Conservation (phyloP, 2,329 filamentous ascomycete species). For the Chrysosporium keratinophilum region DNA sequence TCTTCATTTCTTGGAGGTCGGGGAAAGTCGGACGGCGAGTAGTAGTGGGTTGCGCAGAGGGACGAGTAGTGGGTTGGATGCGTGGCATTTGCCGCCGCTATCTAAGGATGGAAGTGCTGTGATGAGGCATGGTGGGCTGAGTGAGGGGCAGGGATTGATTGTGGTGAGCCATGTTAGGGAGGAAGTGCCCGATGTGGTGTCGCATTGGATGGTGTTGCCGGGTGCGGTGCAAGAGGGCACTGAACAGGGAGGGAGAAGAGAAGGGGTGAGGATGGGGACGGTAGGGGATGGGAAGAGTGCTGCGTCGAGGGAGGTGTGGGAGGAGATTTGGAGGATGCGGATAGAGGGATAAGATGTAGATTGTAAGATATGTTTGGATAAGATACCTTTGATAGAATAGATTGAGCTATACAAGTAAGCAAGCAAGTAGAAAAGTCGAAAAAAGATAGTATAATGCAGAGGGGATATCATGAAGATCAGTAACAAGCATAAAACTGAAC, state of each 20-base stretch:
- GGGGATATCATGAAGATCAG: too few species aligned
- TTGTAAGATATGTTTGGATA: too few species aligned
- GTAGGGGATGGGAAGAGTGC: slow-evolving; percentile 11
- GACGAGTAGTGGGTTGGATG: neutral
- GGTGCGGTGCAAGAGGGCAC: too few species aligned
- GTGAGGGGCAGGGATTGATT: slow-evolving; percentile 66
- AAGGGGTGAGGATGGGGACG: slow-evolving; percentile 12
- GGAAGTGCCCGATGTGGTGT: slow-evolving; percentile 73
- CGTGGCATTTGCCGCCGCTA: slow-evolving; percentile 11
- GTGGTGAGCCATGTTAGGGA: slow-evolving; percentile 85
- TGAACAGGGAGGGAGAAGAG: slow-evolving; percentile 14
- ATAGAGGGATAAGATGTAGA: neutral
- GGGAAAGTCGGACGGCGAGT: slow-evolving; percentile 38
- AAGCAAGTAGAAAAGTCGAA: too few species aligned
- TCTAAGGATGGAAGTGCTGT: neutral
- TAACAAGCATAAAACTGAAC: too few species aligned
- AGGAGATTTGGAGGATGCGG: slow-evolving; percentile 14
- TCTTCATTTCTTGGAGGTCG: slow-evolving; percentile 62
- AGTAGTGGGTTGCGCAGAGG: slow-evolving; percentile 18
- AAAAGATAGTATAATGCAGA: too few species aligned
- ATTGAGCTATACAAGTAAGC: too few species aligned
- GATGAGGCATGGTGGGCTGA: slow-evolving; percentile 45
- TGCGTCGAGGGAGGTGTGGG: slow-evolving; percentile 13
- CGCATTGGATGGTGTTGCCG: slow-evolving; percentile 78
- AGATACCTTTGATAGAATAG: too few species aligned